These are phyloP conservation scores for Paraphaeosphaeria sporulosa DNA, from an alignment of 2,329 filamentous ascomycete genomes.

Conservation along the genomic window DNA sequence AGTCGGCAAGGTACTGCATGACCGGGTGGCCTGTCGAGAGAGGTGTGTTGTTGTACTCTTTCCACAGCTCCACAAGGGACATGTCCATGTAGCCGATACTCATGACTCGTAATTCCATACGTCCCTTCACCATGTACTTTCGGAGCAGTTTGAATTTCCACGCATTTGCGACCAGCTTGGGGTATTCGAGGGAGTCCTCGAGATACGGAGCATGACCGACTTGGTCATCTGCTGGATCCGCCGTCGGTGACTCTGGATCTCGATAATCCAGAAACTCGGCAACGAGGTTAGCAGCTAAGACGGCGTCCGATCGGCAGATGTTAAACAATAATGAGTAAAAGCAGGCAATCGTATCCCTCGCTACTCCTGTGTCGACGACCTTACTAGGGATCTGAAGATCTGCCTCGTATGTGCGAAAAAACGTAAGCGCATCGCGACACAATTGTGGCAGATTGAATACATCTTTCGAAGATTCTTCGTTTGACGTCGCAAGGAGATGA, in stretches of 20 bases:
- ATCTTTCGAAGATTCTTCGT: background rate
- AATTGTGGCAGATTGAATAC: constrained; percentile 28
- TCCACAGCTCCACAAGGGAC: constrained; percentile 71
- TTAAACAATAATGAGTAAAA: constrained; percentile 33
- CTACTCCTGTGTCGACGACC: constrained; percentile 32
- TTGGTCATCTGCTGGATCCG: constrained; percentile 15
- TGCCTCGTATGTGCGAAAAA: constrained; percentile 38
- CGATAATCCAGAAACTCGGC: constrained; percentile 34
- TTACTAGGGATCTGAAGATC: constrained; percentile 39
- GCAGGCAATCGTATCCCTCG: constrained; percentile 34
- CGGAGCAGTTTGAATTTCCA: constrained; percentile 76
- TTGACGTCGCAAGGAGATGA: constrained; percentile 18
- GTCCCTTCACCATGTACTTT: constrained; percentile 79
- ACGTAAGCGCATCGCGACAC: constrained; percentile 29
- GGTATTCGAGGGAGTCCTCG: constrained; percentile 44
- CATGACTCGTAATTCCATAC: constrained; percentile 88
- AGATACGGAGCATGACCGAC: constrained; percentile 25
- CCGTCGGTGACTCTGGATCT: constrained; percentile 33
- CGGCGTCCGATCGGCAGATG: constrained; percentile 37
- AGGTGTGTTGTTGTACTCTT: constrained; percentile 56
- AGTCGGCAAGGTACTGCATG: constrained; percentile 72
- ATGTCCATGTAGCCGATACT: constrained; percentile 77
- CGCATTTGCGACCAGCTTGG: constrained; percentile 64
- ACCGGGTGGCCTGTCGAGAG: constrained; percentile 56
- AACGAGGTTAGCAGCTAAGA: constrained; percentile 33